Conservation (phyloP, 2,329 filamentous ascomycete species). For the Bipolaris oryzae region DNA sequence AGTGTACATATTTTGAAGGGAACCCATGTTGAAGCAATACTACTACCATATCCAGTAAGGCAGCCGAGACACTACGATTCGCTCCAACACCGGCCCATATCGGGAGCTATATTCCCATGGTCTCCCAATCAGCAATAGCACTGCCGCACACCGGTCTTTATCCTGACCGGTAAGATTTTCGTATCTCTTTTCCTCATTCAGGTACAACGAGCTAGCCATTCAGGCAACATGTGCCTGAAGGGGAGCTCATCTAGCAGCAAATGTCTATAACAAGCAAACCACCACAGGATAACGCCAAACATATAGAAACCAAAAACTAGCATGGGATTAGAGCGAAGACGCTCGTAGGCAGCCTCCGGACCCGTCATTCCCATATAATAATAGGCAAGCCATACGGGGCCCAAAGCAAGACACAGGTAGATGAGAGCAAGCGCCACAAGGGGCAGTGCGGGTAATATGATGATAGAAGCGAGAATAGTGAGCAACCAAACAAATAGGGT, state of each 20-base stretch:
- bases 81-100: background rate
- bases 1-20: background rate
- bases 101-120: background rate
- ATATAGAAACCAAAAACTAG: no score
- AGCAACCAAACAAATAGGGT: background rate
- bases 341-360: no score
- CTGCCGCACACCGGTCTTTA: background rate
- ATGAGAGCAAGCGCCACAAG: no score
- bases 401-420: no score
- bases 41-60: background rate
- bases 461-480: background rate
- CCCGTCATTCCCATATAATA: no score
- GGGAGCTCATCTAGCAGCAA: no score
- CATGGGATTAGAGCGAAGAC: no score
- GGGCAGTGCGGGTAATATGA: no score
- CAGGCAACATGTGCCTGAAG: background rate
- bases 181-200: background rate
- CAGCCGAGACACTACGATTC: background rate
- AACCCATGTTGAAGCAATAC: background rate
- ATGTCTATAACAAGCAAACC: no score
- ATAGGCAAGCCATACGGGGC: no score
- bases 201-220: background rate
- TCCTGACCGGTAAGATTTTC: background rate
- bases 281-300: no score
- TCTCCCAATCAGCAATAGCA: background rate